Evolutionary conservation across 805 yeast species (phyloP), one percentile per base, ranked within the genome.

Genomic region (Saturnispora halmiae): DNA sequence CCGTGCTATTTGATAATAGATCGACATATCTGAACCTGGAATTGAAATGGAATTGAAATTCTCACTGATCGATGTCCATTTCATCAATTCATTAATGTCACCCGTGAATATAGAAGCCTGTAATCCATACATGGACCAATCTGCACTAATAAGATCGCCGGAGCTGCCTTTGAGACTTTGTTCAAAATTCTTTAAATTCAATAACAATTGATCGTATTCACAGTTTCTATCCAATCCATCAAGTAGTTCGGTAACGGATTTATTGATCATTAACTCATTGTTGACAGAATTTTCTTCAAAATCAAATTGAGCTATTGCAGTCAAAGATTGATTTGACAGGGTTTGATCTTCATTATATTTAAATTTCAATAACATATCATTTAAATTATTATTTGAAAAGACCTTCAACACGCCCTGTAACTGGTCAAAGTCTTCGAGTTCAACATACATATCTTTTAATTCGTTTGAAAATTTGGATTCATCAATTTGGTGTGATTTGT

Each of bases 261-360:
- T 65, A 19, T 44, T 41, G 7, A 21, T 20, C 2, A 6, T n/a
- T 14, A 22, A 53, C 13, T 51, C 57, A 11, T 34, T 15, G 9
- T 16, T 14, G 11, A 20, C 34, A 15, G 56, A 40, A 34, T 58
- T 21, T 3, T 54, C 49, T 20, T 52, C 54, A 18, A 51, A 46
- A 18, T 57, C 55, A 30, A 50, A 43, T 33, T 65, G 66, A 2
- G 83, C 75, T 34, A 82, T 59, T 0, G 80, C 83, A 34, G 78
- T 79, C 50, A 85, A 79, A 28, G 95, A 85, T 46, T 84, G 87
- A 46, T 85, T 82, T 0, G 96, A 94, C 51, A 85, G 71, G 31
- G 77, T 70, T 95, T 96, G 87, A 51, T 81, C 81, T 31, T 83
- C 86, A 36, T 84, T 79, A 49, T 83, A 87, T 50, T 86, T 92